A percentile compares a stretch with the other conserved stretches of the same genome.
These are phyloP conservation scores for Calendula officinalis DNA, from an alignment of 129 eudicot genomes.

Conservation along the genomic window DNA sequence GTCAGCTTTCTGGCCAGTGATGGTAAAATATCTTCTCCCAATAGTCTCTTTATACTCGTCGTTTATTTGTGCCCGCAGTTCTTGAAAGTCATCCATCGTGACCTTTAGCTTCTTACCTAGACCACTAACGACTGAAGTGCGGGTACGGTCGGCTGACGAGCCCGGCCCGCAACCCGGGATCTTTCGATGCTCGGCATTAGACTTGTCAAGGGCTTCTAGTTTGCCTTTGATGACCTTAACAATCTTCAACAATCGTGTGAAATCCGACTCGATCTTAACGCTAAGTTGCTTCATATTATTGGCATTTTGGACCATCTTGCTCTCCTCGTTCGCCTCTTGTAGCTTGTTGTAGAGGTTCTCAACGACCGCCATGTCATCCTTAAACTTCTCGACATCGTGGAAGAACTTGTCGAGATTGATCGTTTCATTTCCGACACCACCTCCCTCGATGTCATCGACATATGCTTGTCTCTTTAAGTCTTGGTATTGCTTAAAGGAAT, in stretches of 20 bases:
- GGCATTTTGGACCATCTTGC: slow-evolving; percentile 64
- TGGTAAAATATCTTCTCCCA: slow-evolving; percentile 69
- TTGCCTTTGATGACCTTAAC: slow-evolving; percentile 64
- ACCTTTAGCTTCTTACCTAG: slow-evolving; percentile 75
- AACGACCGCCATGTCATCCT: slow-evolving; percentile 63
- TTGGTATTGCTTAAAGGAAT: slow-evolving; percentile 56
- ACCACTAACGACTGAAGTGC: slow-evolving; percentile 72
- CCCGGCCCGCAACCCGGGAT: slow-evolving; percentile 87
- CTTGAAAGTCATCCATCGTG: slow-evolving; percentile 83
- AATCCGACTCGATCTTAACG: slow-evolving; percentile 64
- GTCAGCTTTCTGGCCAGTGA: slow-evolving; percentile 69
- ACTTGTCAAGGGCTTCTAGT: slow-evolving; percentile 67
- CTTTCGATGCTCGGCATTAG: slow-evolving; percentile 54
- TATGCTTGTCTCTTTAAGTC: slow-evolving; percentile 48
- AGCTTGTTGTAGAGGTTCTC: slow-evolving; percentile 58
- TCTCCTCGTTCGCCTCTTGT: slow-evolving; percentile 65
- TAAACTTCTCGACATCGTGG: slow-evolving; percentile 67
- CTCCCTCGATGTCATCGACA: slow-evolving; percentile 55
- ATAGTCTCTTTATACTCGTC: slow-evolving; percentile 77
- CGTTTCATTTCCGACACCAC: slow-evolving; percentile 31
- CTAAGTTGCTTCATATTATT: slow-evolving; percentile 61
- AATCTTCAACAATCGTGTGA: slow-evolving; percentile 54
- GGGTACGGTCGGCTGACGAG: slow-evolving; percentile 75
- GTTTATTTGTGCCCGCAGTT: slow-evolving; percentile 48
- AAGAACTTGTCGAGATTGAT: slow-evolving; percentile 67